Base-by-base conservation (phyloP, 176 grass and related monocot genomes). In the Juncus effusus region DNA sequence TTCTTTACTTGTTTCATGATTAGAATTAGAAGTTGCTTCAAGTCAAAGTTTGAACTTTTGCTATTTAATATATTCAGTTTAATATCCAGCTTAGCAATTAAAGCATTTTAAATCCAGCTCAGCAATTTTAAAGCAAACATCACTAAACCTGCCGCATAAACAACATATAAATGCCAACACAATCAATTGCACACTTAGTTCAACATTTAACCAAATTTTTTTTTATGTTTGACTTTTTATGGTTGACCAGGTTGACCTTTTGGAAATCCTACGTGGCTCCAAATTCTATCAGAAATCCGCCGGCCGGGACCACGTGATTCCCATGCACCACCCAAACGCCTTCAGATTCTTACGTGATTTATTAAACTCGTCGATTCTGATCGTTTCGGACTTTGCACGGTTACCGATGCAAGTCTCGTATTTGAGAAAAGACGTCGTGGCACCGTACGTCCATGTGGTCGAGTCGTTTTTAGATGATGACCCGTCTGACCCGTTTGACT, bases 281-380 rank as follows among this genome's bases (percentile, higher is more conserved):
- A 82, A 86, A 74, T 90, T 86, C 66, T 99, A 89, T 85, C 80
- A 93, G 75, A 62, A 60, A 41, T 99, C 88, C 38, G 75, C 52
- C 0, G 94, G 94, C 5, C 75, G 76, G 74, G 94, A 93, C 62
- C 94, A 89, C 13, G 83, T 93, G 64, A 86, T 97, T 64, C 94
- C 94, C 3, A 87, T 97, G 83, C 94, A 97, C 81, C 94, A 97
- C 63, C 88, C 94, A 3, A 97, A 97, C 72, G 88, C 88, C 75
- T 99, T 99, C 72, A 93, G 94, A 84, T 99, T 99, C 69, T 42
- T 82, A 62, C 52, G 85, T 44, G 73, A 84, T 73, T 85, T 87
- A 75, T 81, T 87, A 70, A 99, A 99, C 79, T 83, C 85, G 50
- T 99, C 94, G 12, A 82, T 99, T 83, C 83, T 99, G 67, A 69